Conservation (phyloP, 176 grass and related monocot species). For the Cenchrus purpureus region DNA sequence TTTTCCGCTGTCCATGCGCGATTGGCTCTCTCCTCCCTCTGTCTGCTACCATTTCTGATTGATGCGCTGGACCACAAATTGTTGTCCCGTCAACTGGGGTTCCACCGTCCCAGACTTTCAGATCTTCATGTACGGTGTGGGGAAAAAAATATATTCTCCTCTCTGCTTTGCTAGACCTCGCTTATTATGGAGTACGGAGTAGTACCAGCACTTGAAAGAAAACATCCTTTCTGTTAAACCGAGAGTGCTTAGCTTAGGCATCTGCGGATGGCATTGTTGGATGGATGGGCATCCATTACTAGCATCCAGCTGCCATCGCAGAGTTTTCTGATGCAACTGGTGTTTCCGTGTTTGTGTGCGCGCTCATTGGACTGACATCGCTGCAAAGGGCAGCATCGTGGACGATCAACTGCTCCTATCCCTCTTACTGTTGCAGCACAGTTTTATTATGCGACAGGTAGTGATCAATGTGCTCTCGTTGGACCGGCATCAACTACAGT, state of each 20-base stretch:
- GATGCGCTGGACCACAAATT: conserved; percentile 35
- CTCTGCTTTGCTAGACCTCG: background rate
- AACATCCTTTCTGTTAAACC: background rate
- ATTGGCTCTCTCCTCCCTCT: conserved; percentile 23
- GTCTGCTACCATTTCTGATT: conserved; percentile 24
- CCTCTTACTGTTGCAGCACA: background rate
- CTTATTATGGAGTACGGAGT: too few relatives aligned
- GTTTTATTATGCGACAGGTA: conserved; percentile 9
- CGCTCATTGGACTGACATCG: conserved; percentile 29
- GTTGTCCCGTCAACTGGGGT: conserved; percentile 12
- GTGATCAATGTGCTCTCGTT: background rate
- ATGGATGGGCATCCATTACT: conserved; percentile 19
- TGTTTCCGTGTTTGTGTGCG: background rate
- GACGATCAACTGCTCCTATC: conserved; percentile 30
- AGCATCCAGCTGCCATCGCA: background rate
- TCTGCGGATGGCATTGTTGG: background rate
- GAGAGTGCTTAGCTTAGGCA: background rate
- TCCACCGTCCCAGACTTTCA: background rate
- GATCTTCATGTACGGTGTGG: background rate
- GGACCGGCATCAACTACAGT: conserved; percentile 18
- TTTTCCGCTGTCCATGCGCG: conserved; percentile 35
- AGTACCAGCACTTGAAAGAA: too few relatives aligned
- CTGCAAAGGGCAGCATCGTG: conserved; percentile 7
- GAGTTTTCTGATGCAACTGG: background rate
- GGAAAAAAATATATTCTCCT: background rate